Evolutionary conservation across 805 yeast genomes (phyloP).

Genomic region (Saitoella complicata): DNA sequence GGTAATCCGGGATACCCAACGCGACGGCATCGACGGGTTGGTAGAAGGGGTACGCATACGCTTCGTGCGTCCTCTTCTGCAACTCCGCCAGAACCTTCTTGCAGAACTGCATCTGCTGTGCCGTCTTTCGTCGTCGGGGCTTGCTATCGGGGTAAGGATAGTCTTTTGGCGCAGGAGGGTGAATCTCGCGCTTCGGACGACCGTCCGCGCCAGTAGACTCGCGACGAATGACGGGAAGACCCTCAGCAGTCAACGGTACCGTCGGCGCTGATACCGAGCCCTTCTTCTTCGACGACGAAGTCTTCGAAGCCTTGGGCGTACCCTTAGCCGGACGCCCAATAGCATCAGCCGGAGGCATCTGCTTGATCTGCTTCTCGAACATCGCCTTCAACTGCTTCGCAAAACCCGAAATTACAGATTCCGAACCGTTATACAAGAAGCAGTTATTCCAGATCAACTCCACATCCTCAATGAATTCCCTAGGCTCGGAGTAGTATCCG

Average conservation of each 20-base stretch:
- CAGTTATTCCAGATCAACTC: conserved; percentile 72
- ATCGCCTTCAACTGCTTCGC: conserved; percentile 79
- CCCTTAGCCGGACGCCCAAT: conserved; percentile 6
- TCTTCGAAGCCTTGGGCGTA: conserved; percentile 7
- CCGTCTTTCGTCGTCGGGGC: conserved; percentile 83
- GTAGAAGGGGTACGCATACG: conserved; percentile 76
- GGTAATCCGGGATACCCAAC: conserved; percentile 77
- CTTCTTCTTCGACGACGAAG: conserved; percentile 14
- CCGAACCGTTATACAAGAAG: conserved; percentile 67
- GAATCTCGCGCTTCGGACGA: conserved; percentile 88
- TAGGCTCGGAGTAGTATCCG: conserved; percentile 57
- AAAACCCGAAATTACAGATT: conserved; percentile 76
- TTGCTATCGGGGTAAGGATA: conserved; percentile 69
- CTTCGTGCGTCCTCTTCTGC: conserved; percentile 64
- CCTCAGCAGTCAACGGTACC: conserved; percentile 24
- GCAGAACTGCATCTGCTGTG: conserved; percentile 78
- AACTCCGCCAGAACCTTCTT: conserved; percentile 69
- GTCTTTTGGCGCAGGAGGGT: conserved; percentile 91
- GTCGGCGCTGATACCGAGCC: conserved; percentile 1
- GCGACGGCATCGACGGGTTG: conserved; percentile 94
- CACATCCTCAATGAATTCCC: conserved; percentile 50
- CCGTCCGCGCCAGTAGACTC: conserved; percentile 37
- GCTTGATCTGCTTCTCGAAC: conserved; percentile 81
- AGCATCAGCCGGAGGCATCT: conserved; percentile 52
- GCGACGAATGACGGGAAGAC: conserved; percentile 51